Conservation (phyloP, 202 grass and related monocot genomes). For the Setaria viridis region DNA sequence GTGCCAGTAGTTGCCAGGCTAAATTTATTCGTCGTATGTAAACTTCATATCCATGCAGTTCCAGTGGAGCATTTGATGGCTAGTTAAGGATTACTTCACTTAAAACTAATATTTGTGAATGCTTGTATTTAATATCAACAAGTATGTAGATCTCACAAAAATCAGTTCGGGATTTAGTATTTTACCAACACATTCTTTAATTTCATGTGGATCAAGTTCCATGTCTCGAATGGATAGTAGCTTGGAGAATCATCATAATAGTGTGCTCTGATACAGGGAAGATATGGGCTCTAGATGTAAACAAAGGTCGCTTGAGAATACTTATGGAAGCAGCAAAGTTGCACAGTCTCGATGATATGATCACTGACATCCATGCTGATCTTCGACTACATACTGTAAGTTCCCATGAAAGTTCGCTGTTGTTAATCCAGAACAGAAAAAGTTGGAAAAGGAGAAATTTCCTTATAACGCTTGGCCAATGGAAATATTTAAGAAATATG, state of each 20-base stretch:
- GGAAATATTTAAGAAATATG: conserved; percentile 45
- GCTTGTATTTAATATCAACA: conserved; percentile 6
- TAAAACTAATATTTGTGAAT: conserved; percentile 12
- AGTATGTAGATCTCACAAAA: conserved; percentile 18
- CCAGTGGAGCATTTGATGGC: conserved; percentile 9
- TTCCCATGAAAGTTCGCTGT: conserved; percentile 34
- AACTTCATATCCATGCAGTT: conserved; percentile 31
- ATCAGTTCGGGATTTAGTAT: conserved; percentile 6
- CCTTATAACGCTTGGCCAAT: background rate
- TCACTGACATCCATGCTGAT: conserved; percentile 71
- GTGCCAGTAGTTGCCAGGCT: background rate
- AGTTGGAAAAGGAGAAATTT: background rate
- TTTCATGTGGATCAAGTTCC: conserved; percentile 11
- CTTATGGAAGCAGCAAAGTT: conserved; percentile 81
- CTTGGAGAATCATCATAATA: conserved; percentile 24
- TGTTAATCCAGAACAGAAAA: conserved; percentile 20
- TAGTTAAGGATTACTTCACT: conserved; percentile 8
- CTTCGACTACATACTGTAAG: conserved; percentile 87
- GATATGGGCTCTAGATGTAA: conserved; percentile 87
- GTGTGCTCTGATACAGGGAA: conserved; percentile 60
- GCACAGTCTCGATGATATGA: conserved; percentile 68
- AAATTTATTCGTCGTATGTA: conserved; percentile 27
- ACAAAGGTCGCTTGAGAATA: conserved; percentile 90
- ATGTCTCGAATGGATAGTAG: conserved; percentile 11
- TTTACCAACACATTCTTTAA: background rate